Percentiles rank a stretch among this genome's conserved stretches.
These are phyloP conservation scores for Pholiota conissans DNA, from an alignment of 768 basidiomycete species.

Conservation along the genomic window DNA sequence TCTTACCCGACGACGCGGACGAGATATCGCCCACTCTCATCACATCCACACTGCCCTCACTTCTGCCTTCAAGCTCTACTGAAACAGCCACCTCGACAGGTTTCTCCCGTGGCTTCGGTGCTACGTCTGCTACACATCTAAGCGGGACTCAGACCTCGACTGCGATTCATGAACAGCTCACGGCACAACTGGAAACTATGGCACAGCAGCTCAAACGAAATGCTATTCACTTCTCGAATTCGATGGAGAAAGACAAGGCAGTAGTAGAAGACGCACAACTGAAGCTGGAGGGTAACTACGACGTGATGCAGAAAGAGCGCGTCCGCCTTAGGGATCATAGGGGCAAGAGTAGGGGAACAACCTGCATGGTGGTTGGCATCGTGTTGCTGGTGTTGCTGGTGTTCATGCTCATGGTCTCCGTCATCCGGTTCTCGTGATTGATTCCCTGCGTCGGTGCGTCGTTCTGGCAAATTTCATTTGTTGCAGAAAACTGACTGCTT, in stretches of 20 bases:
- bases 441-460: too few species aligned
- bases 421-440: slow-evolving; percentile 70
- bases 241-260: slow-evolving; percentile 72
- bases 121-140: slow-evolving; percentile 12
- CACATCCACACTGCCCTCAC: slow-evolving; percentile 21
- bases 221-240: slow-evolving; percentile 72
- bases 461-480: too few species aligned
- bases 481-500: too few species aligned
- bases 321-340: slow-evolving; percentile 59
- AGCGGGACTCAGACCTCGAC: slow-evolving; percentile 26
- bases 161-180: slow-evolving; percentile 69
- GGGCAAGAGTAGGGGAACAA: slow-evolving; percentile 67
- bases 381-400: slow-evolving; percentile 66
- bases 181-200: slow-evolving; percentile 79
- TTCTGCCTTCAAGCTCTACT: slow-evolving; percentile 20
- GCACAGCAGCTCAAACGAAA: slow-evolving; percentile 85
- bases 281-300: slow-evolving; percentile 75
- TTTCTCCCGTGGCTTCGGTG: slow-evolving; percentile 17
- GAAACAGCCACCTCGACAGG: slow-evolving; percentile 18
- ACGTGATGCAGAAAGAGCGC: slow-evolving; percentile 66
- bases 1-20: slow-evolving; percentile 22
- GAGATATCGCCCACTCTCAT: slow-evolving; percentile 23
- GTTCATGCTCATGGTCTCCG: slow-evolving; percentile 69
- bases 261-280: slow-evolving; percentile 66
- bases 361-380: slow-evolving; percentile 66